Conservation (phyloP, 2,329 filamentous ascomycete species). For the Xenoacremonium recifei region DNA sequence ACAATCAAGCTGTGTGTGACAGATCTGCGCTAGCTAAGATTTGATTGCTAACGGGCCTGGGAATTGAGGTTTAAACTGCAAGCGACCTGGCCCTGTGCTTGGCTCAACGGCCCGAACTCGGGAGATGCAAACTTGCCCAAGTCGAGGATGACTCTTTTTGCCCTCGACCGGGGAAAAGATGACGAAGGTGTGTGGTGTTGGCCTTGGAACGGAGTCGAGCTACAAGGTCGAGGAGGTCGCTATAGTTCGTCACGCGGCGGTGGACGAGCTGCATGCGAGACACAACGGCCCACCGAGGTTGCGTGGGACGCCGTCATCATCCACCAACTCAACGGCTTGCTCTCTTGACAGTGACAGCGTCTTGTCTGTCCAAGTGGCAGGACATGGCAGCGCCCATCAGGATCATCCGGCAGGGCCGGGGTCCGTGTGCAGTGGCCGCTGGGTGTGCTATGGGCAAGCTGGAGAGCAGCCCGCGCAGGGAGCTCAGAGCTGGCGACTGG, state of each 20-base stretch:
- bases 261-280: conserved; percentile 19
- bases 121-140: conserved; percentile 10
- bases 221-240: neutral
- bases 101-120: conserved; percentile 11
- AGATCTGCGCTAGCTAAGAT: conserved; percentile 28
- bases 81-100: conserved; percentile 6
- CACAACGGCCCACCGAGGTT: conserved; percentile 24
- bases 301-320: neutral
- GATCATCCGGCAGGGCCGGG: conserved; percentile 15
- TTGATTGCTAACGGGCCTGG: conserved; percentile 23
- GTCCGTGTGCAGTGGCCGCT: no score
- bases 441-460: no score
- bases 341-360: conserved; percentile 14
- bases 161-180: no score
- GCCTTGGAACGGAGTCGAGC: neutral
- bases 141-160: no score
- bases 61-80: conserved; percentile 16
- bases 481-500: conserved; percentile 9
- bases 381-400: conserved; percentile 12
- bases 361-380: neutral
- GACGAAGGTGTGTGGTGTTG: conserved; percentile 8
- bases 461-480: no score
- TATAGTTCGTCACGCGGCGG: conserved; percentile 26
- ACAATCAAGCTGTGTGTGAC: conserved; percentile 24
- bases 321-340: conserved; percentile 11